These are phyloP conservation scores for Craterostigma plantagineum DNA, from an alignment of 257 asterid genomes.

Conservation along the genomic window DNA sequence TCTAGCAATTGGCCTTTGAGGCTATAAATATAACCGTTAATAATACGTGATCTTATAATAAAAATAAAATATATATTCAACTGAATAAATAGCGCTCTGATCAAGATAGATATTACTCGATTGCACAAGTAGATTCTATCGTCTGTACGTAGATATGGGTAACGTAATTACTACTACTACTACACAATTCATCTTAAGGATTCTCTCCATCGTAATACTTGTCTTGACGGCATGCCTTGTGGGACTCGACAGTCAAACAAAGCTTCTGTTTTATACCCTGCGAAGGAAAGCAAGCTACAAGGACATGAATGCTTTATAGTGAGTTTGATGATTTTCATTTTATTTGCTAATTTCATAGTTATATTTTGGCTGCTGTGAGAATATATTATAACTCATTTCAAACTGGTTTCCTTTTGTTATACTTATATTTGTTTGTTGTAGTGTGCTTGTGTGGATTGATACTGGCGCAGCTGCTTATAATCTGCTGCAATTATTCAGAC, in stretches of 20 bases:
- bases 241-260: conserved; percentile 38
- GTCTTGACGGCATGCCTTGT: conserved; percentile 27
- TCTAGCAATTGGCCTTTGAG: too few species aligned
- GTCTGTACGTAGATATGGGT: too few species aligned
- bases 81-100: too few species aligned
- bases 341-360: not conserved
- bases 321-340: not conserved
- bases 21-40: too few species aligned
- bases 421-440: not conserved
- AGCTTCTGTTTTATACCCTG: conserved; percentile 18
- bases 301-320: conserved; percentile 31
- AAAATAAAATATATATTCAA: too few species aligned
- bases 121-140: too few species aligned
- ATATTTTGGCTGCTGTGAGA: too few species aligned
- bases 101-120: too few species aligned
- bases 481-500: conserved; percentile 29
- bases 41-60: too few species aligned
- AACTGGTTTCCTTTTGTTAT: not conserved
- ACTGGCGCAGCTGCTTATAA: conserved; percentile 41
- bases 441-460: conserved; percentile 40
- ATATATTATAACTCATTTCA: too few species aligned
- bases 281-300: conserved; percentile 32
- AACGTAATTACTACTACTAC: too few species aligned
- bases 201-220: conserved; percentile 13
- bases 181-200: conserved; percentile 12